phyloP scores from a whole-genome alignment of 352 stramenopile species.

The Pythium aquatile region DNA sequence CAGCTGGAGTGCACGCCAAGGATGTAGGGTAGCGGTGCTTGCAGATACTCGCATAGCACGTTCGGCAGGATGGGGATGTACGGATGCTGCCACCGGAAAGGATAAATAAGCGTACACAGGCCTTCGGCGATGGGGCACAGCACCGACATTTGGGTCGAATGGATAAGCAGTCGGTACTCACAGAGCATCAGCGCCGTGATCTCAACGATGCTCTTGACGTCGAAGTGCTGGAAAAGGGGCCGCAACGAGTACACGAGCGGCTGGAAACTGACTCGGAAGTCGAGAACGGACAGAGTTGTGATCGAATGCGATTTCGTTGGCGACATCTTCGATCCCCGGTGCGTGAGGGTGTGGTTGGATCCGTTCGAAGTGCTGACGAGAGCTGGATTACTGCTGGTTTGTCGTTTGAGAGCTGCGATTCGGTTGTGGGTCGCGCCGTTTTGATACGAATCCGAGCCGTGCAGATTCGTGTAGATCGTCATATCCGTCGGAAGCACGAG shows the following conservation, averaged over 20 bases:
- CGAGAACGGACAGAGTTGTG: constrained; percentile 37
- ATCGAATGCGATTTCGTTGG: constrained; percentile 49
- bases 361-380: neutral
- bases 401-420: constrained; percentile 5
- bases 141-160: constrained; percentile 73
- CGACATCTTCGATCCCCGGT: constrained; percentile 27
- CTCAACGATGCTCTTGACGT: constrained; percentile 70
- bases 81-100: constrained; percentile 84
- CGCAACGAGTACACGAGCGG: constrained; percentile 68
- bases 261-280: constrained; percentile 35
- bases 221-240: constrained; percentile 71
- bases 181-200: constrained; percentile 67
- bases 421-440: constrained; percentile 6
- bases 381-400: constrained; percentile 9
- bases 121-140: constrained; percentile 73
- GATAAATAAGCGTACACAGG: constrained; percentile 78
- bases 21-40: constrained; percentile 82
- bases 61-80: constrained; percentile 82
- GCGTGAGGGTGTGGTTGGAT: neutral
- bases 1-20: constrained; percentile 75
- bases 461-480: constrained; percentile 44
- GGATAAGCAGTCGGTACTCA: constrained; percentile 78
- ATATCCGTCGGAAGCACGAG: constrained; percentile 53
- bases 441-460: neutral
- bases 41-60: constrained; percentile 81